Base-by-base conservation (phyloP, 805 yeast species). In the Wickerhamomyces alni region DNA sequence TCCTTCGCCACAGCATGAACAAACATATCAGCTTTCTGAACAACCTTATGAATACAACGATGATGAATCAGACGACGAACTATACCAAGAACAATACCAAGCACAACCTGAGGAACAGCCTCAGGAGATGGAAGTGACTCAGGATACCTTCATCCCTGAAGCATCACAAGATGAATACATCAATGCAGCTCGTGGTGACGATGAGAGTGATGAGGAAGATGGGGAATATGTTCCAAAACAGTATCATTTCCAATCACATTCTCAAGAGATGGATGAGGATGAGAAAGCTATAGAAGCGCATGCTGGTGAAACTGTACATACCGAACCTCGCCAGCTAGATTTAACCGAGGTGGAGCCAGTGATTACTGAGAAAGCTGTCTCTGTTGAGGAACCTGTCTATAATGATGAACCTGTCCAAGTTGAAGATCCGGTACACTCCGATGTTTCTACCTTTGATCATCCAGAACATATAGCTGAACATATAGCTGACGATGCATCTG, bases 1-100 rank as follows among this genome's bases (percentile, higher is more conserved):
- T n/a, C n/a, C n/a, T n/a, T n/a, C n/a, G n/a, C n/a, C n/a, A n/a
- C 24, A 21, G 9, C 24, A 21, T 21, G 24, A 22, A 16, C 25
- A 39, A 15, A 32, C 36, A 7, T 41, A 41, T 24, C 40, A 39
- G 15, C 33, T 36, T 6, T 36, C 37, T 7, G 43, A 39, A 28
- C 38, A 36, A 27, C 32, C 43, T 19, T 41, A 37, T 13, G 28
- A 26, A 10, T 26, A 26, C 33, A 31, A 37, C 8, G 33, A 30
- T 8, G 40, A 27, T 8, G 40, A 24, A 8, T 25, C 30, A n/a
- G 42, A 31, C 22, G 39, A 35, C 15, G 28, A 27, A 12, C 22
- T 25, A 17, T 28, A 31, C 8, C 28, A 18, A 3, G 34, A 30
- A 25, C 16, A 17, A 31, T 26, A 8, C 5, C 6, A 26, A 13